Base-by-base conservation (phyloP, 2,329 filamentous ascomycete genomes). In the Ophiostoma quercus region DNA sequence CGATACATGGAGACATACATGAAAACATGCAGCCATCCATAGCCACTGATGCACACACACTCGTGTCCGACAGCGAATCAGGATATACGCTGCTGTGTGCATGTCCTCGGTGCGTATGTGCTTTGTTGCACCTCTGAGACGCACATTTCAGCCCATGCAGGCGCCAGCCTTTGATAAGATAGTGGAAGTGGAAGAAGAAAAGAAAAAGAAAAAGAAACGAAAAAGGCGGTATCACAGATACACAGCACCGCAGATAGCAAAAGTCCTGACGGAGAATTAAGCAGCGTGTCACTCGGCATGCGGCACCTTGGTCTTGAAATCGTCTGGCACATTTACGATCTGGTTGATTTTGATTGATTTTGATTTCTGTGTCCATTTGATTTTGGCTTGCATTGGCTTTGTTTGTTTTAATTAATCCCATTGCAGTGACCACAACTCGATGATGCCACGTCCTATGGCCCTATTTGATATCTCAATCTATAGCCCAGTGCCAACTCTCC, bases 101-200 rank as follows among this genome's bases (percentile, higher is more conserved):
- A 47, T 47, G 43, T 47, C 16, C 16, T 19, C 41, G 16, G 39
- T 62, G 25, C 11, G 25, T 14, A 41, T 29, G 60, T 63, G 62
- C 57, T 62, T 62, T 16, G 25, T 2, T 57, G 51, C 51, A 57
- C 29, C 29, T 63, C 29, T 34, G 60, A 16, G 60, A 63, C 60
- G 60, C 32, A 63, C 32, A 29, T 29, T 66, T 68, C 69, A 70
- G 69, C 69, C 67, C 67, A 70, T 70, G 69, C 69, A 66, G 60
- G 57, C 66, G 51, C 69, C 67, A 70, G 69, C 69, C 67, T 62
- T 22, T 29, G 47, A 69, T 67, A 67, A 51, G 41, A 69, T n/a
- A 57, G 22, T 41, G 39, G 9, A 12, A 41, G 39, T 25, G 25
- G 22, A 57, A 4, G 9, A 57, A 62, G 8, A 51, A 19, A 51